These are phyloP conservation scores for Thelonectria olida DNA, from an alignment of 2,329 filamentous ascomycete species.

Conservation along the genomic window DNA sequence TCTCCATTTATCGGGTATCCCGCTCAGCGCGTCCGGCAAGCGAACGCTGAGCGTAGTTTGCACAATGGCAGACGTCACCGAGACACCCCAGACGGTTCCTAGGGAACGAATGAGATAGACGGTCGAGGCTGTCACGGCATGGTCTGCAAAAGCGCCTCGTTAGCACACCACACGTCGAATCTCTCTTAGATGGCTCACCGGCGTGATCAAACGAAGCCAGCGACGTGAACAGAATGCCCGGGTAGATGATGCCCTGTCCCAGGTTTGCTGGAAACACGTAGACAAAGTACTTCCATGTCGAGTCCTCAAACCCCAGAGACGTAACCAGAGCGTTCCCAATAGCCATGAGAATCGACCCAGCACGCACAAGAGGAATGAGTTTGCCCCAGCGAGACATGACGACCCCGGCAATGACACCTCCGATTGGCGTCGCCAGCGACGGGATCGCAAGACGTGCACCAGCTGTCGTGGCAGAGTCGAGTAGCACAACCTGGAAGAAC, in stretches of 20 bases:
- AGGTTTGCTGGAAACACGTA: conserved; percentile 67
- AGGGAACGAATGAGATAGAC: conserved; percentile 72
- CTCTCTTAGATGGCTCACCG: conserved; percentile 49
- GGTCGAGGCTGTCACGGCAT: conserved; percentile 69
- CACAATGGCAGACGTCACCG: conserved; percentile 68
- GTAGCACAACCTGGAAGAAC: conserved; percentile 74
- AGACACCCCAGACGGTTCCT: conserved; percentile 72
- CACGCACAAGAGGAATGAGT: conserved; percentile 60
- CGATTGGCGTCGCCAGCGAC: conserved; percentile 66
- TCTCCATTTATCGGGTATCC: conserved; percentile 65
- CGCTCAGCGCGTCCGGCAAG: conserved; percentile 62
- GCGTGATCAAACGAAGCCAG: conserved; percentile 70
- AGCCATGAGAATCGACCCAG: conserved; percentile 61
- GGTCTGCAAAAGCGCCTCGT: conserved; percentile 55
- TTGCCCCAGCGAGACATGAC: conserved; percentile 67
- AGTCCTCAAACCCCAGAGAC: conserved; percentile 58
- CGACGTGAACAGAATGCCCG: conserved; percentile 67
- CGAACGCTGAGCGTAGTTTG: conserved; percentile 67
- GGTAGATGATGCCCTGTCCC: conserved; percentile 68
- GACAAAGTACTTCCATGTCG: conserved; percentile 63
- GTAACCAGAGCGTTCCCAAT: conserved; percentile 63
- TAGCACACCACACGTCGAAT: neutral
- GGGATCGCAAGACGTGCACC: conserved; percentile 72
- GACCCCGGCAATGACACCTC: conserved; percentile 64
- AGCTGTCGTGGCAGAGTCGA: conserved; percentile 70